Percentiles rank a stretch among this genome's conserved stretches.
phyloP scores from a whole-genome alignment of 148 eudicot genomes.

The Nepenthes gracilis region DNA sequence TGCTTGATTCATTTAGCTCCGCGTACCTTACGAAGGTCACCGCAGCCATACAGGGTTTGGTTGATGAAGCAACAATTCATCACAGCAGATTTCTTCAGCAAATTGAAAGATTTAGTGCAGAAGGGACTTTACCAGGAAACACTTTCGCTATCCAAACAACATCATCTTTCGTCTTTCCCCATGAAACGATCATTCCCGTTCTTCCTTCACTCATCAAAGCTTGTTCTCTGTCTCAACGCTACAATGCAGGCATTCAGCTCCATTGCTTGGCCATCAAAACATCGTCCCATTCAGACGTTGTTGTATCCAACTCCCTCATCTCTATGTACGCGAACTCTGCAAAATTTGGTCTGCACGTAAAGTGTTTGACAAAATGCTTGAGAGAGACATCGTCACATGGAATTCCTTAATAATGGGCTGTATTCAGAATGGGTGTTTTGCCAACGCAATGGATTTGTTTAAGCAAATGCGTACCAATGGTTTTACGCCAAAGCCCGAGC shows the following conservation, averaged over 20 bases:
- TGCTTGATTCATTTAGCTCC: no score
- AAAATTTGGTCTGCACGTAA: slow-evolving; percentile 14
- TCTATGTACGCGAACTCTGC: slow-evolving; percentile 30
- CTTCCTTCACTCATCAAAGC: slow-evolving; percentile 44
- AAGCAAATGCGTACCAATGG: slow-evolving; percentile 28
- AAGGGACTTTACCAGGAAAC: slow-evolving; percentile 24
- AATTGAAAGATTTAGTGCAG: slow-evolving; percentile 17
- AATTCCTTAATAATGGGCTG: slow-evolving; percentile 34
- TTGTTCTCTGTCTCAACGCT: slow-evolving; percentile 17
- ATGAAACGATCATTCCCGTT: slow-evolving; percentile 18
- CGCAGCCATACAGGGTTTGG: not conserved
- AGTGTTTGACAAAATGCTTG: slow-evolving; percentile 40
- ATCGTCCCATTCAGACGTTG: slow-evolving; percentile 17
- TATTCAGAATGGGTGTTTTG: slow-evolving; percentile 24
- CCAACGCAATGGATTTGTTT: slow-evolving; percentile 21
- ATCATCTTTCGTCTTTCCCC: slow-evolving; percentile 8
- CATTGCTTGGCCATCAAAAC: slow-evolving; percentile 27
- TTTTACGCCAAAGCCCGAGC: slow-evolving; percentile 31
- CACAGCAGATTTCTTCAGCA: not conserved
- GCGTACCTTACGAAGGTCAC: no score
- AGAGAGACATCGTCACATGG: slow-evolving; percentile 33
- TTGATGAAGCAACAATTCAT: slow-evolving; percentile 7
- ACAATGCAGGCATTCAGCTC: slow-evolving; percentile 23
- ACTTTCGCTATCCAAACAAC: slow-evolving; percentile 18
- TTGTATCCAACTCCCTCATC: slow-evolving; percentile 35